These are phyloP conservation scores for Kregervanrija pseudodelftensis DNA, from an alignment of 805 yeast species.

Conservation along the genomic window DNA sequence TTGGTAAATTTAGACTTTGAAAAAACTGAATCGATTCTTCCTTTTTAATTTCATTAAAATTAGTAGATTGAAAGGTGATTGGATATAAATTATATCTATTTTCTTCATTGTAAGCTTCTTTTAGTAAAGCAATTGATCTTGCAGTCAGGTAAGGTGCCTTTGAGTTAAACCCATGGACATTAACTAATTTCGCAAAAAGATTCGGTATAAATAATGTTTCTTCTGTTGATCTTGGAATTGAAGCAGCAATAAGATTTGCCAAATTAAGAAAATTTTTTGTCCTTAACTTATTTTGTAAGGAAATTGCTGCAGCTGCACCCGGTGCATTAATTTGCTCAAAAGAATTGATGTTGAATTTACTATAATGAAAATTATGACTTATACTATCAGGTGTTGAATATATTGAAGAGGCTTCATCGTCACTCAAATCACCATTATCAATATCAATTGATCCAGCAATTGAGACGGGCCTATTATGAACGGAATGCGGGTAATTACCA, in stretches of 20 bases:
- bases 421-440: conserved; percentile 40
- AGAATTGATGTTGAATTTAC: conserved; percentile 21
- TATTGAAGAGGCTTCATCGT: conserved; percentile 32
- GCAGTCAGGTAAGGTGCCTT: conserved; percentile 68
- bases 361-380: conserved; percentile 4
- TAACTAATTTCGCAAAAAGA: conserved; percentile 59
- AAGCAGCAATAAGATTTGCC: conserved; percentile 57
- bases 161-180: conserved; percentile 64
- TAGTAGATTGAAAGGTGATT: conserved; percentile 27
- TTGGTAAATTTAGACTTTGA: conserved; percentile 35
- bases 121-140: conserved; percentile 60
- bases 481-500: conserved; percentile 43
- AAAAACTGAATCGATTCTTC: conserved; percentile 42
- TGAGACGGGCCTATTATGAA: conserved; percentile 59
- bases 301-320: conserved; percentile 67
- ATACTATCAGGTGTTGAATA: conserved; percentile 17
- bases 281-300: conserved; percentile 36
- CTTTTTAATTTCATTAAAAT: conserved; percentile 31
- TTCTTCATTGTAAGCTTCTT: conserved; percentile 38
- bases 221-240: conserved; percentile 72
- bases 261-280: conserved; percentile 39
- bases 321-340: conserved; percentile 69
- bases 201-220: conserved; percentile 73
- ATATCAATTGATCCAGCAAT: conserved; percentile 54
- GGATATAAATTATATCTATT: conserved; percentile 25